Percentiles rank a stretch among this genome's conserved stretches.
Evolutionary conservation across 371 early-diverging fungal species (phyloP).

Genomic region (Lichtheimia hyalospora): DNA sequence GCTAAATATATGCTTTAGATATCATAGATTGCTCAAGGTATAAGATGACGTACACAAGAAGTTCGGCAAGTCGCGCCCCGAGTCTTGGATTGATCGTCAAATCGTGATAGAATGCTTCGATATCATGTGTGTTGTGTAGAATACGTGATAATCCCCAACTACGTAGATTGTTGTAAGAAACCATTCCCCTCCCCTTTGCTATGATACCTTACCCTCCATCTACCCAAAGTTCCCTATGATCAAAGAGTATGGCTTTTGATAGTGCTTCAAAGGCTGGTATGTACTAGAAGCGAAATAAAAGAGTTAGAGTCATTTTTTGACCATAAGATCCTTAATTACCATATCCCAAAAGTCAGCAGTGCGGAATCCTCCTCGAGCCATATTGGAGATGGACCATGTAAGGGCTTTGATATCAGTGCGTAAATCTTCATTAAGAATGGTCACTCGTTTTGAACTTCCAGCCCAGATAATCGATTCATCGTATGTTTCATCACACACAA

Average conservation of each 20-base stretch:
- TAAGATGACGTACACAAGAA: slow-evolving; percentile 24
- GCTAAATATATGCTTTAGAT: not conserved
- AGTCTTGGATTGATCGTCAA: slow-evolving; percentile 19
- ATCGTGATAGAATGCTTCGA: slow-evolving; percentile 23
- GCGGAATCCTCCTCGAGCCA: slow-evolving; percentile 47
- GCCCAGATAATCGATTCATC: not conserved
- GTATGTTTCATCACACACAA: slow-evolving; percentile 1
- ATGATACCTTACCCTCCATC: slow-evolving; percentile 50
- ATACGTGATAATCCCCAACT: slow-evolving; percentile 64
- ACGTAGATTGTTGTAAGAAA: not conserved
- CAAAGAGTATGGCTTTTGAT: slow-evolving; percentile 45
- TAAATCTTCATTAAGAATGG: slow-evolving; percentile 21
- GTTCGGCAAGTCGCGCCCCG: slow-evolving; percentile 21
- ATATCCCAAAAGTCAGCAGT: slow-evolving; percentile 33
- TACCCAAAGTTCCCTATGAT: slow-evolving; percentile 45
- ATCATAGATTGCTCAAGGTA: not conserved
- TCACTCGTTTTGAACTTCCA: not conserved
- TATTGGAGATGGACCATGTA: slow-evolving; percentile 46
- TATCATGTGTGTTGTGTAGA: slow-evolving; percentile 57
- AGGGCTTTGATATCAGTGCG: slow-evolving; percentile 36
- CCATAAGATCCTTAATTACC: slow-evolving; percentile 11
- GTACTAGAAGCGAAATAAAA: slow-evolving; percentile 28
- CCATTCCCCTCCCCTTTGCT: too few species aligned
- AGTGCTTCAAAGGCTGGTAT: slow-evolving; percentile 51
- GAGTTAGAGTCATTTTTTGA: not conserved